These are phyloP conservation scores for Neopestalotiopsis sp. DNA, from an alignment of 2,329 filamentous ascomycete genomes.

Conservation along the genomic window DNA sequence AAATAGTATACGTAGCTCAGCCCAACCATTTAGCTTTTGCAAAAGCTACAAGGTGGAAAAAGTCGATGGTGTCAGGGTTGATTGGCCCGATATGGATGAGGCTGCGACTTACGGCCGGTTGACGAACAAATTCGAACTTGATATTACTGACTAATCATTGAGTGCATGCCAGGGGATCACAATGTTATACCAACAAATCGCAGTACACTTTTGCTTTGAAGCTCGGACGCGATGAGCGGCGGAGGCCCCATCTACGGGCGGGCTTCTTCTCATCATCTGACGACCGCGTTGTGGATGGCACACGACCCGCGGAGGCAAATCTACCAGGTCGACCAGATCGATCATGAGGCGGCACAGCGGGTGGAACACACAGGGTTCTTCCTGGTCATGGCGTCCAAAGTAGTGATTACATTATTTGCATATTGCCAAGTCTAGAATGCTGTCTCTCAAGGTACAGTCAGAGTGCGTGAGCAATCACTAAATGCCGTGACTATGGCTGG, in stretches of 20 bases:
- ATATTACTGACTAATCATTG: background rate
- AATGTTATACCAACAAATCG: no score
- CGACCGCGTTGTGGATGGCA: conserved; percentile 3
- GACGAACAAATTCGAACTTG: background rate
- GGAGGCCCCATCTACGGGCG: background rate
- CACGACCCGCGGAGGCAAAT: background rate
- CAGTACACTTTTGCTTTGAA: background rate
- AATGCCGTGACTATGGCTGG: background rate
- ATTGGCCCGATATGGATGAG: background rate
- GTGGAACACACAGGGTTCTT: background rate
- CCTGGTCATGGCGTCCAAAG: background rate
- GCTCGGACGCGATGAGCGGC: background rate
- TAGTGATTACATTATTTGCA: background rate
- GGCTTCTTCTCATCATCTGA: conserved; percentile 8
- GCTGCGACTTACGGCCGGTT: background rate
- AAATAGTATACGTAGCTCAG: no score
- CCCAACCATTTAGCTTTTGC: no score
- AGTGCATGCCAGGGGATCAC: background rate
- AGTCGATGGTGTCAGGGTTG: no score
- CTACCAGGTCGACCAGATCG: background rate
- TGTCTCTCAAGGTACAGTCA: background rate
- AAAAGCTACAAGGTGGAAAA: no score
- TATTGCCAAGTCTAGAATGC: background rate
- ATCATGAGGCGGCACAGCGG: conserved; percentile 1
- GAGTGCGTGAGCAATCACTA: background rate